Conservation (phyloP, 2,329 filamentous ascomycete genomes). For the Chaetomium sp. region DNA sequence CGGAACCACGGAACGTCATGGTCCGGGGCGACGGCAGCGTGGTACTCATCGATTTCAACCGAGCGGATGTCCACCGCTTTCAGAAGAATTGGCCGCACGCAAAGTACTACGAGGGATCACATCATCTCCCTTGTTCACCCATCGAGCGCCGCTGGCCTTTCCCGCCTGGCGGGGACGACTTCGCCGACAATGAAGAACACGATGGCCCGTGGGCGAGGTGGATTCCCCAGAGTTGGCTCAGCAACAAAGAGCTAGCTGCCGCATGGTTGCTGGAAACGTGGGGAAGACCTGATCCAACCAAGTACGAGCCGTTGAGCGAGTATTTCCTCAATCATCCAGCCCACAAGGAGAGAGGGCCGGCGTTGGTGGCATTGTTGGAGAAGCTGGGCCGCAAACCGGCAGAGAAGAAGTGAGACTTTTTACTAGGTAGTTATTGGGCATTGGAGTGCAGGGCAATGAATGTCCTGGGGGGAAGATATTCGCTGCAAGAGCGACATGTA, state of each 20-base stretch:
- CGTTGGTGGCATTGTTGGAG: not conserved
- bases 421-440: no score
- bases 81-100: not conserved
- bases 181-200: not conserved
- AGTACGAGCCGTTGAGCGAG: not conserved
- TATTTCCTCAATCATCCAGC: constrained; percentile 7
- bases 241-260: not conserved
- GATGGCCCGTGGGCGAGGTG: constrained; percentile 3
- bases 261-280: constrained; percentile 20
- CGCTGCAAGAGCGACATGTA: no score
- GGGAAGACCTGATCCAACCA: not conserved
- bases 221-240: constrained; percentile 9
- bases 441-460: no score
- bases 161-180: not conserved
- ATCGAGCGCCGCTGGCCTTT: constrained; percentile 11
- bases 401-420: constrained; percentile 10
- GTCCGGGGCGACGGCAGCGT: constrained; percentile 10
- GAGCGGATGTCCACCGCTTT: not conserved
- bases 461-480: no score
- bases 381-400: constrained; percentile 13
- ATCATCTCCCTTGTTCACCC: not conserved
- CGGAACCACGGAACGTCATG: constrained; percentile 10
- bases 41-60: constrained; percentile 14
- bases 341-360: constrained; percentile 5
- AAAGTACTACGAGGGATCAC: not conserved